Base-by-base conservation (phyloP, 805 yeast species). In the Metschnikowia vanudenii region DNA sequence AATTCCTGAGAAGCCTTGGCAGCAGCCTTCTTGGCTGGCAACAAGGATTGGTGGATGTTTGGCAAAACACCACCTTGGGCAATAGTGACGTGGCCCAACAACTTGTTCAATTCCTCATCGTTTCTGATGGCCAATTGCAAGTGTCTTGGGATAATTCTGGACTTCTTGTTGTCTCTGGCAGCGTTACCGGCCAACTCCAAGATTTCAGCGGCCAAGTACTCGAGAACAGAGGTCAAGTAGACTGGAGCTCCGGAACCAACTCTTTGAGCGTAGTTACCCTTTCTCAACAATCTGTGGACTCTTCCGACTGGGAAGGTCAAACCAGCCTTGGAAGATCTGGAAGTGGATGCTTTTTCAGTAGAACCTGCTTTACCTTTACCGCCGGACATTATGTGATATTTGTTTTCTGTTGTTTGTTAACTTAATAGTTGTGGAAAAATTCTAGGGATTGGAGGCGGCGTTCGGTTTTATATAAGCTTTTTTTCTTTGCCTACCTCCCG, bases 151-250 rank as follows among this genome's bases (percentile, higher is more conserved):
- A 73, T 71, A 42, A 73, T 73, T 73, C 78, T 73, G 67, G 97
- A 85, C 83, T 92, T 94, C 84, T 92, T 92, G 91, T 88, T 90
- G 76, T 73, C 78, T 70, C 78, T 71, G 52, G 78, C 78, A 45
- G 78, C 78, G 64, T 73, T 73, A 68, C 78, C 78, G 49, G 78
- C 76, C 64, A 73, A 73, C 65, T 73, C 78, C 61, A 73, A 73
- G 56, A 73, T 73, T 70, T 73, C 78, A 50, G 78, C 78, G 47
- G 75, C 67, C 63, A 73, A 72, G 64, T 73, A 73, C 63, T 73
- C 78, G 61, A 73, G 71, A 43, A 73, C 78, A 39, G 78, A 71
- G 54, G 78, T 73, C 61, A 73, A 70, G 68, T 73, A 73, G 43
- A 73, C 78, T 60, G 78, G 78, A 52, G 78, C 78, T 68, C 78